Conservation (phyloP, 257 asterid species). For the Nicotiana otophora region DNA sequence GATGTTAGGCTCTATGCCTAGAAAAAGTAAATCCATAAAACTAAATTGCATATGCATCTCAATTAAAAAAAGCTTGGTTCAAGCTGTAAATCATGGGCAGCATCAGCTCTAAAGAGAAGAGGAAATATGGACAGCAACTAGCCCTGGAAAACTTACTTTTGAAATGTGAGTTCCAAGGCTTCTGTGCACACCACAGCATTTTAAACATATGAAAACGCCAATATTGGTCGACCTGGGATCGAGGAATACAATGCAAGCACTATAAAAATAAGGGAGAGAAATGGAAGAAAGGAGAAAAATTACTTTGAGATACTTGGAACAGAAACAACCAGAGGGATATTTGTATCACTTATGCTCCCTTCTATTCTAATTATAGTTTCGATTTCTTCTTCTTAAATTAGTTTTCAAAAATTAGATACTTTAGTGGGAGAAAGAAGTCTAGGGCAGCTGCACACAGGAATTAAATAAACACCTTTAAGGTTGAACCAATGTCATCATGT, state of each 20-base stretch:
- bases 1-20: neutral
- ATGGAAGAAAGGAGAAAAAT: neutral
- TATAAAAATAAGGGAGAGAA: neutral
- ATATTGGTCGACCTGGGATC: conserved; percentile 79
- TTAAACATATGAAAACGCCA: conserved; percentile 94
- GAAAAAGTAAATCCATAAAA: neutral
- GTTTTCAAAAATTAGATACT: neutral
- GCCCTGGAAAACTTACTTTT: conserved; percentile 44
- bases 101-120: conserved; percentile 3
- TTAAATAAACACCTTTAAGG: neutral
- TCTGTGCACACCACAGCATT: conserved; percentile 96
- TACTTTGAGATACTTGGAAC: neutral
- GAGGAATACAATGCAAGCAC: conserved; percentile 5
- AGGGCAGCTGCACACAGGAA: neutral
- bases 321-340: neutral
- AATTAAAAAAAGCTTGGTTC: neutral
- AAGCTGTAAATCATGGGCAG: neutral
- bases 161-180: conserved; percentile 94
- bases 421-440: neutral
- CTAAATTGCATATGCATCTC: neutral
- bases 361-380: neutral
- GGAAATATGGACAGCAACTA: neutral
- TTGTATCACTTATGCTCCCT: neutral
- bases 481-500: neutral
- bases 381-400: neutral